phyloP scores from a whole-genome alignment of 345 rosid genomes.

The Hibiscus mutabilis region DNA sequence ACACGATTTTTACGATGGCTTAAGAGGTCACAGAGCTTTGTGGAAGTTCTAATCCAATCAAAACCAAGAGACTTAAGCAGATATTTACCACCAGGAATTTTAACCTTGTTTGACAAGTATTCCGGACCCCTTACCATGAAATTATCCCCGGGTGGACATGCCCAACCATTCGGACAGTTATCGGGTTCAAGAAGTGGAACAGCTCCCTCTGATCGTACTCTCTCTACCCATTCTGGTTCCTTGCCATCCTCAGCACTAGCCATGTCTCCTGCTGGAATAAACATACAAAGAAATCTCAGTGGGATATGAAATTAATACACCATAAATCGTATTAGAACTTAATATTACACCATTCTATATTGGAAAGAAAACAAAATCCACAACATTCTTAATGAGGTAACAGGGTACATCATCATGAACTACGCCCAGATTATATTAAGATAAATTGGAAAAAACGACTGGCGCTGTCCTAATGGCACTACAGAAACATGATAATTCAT shows the following conservation, averaged over 20 bases:
- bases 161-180: slow-evolving; percentile 68
- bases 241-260: slow-evolving; percentile 25
- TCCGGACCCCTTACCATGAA: slow-evolving; percentile 93
- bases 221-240: slow-evolving; percentile 64
- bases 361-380: background rate
- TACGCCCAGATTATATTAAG: background rate
- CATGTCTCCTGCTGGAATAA: slow-evolving; percentile 34
- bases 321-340: background rate
- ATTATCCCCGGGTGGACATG: slow-evolving; percentile 62
- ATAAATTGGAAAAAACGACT: background rate
- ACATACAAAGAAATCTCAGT: slow-evolving; percentile 6
- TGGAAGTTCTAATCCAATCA: slow-evolving; percentile 77
- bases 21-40: slow-evolving; percentile 53
- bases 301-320: background rate
- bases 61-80: slow-evolving; percentile 79
- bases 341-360: background rate
- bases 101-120: slow-evolving; percentile 58
- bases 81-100: slow-evolving; percentile 67
- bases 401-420: background rate
- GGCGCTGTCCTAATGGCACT: background rate
- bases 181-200: slow-evolving; percentile 67
- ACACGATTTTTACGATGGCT: slow-evolving; percentile 50
- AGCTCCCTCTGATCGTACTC: slow-evolving; percentile 68
- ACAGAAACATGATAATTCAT: background rate
- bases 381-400: background rate